Conservation (phyloP, 106 monocot genomes). For the Iris macrosiphon region DNA sequence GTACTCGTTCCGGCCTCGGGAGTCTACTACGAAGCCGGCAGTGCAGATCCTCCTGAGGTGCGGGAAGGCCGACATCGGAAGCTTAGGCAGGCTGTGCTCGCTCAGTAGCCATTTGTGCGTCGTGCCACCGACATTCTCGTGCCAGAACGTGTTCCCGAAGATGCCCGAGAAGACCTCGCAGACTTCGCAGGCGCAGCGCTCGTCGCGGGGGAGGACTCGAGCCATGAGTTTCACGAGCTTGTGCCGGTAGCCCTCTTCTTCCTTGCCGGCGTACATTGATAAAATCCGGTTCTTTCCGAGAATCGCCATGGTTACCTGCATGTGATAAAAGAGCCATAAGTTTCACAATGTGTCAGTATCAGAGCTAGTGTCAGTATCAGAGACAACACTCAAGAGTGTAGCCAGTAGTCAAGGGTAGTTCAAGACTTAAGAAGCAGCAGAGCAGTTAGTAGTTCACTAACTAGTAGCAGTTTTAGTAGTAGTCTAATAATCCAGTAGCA, state of each 20-base stretch:
- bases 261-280: conserved; percentile 7
- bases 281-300: conserved; percentile 21
- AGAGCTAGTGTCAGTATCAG: no score
- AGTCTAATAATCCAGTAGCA: no score
- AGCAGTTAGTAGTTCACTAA: no score
- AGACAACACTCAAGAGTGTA: no score
- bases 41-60: conserved; percentile 28
- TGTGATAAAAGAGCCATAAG: no score
- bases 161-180: conserved; percentile 33
- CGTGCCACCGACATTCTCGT: conserved; percentile 15
- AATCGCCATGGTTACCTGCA: conserved; percentile 26
- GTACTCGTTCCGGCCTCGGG: conserved; percentile 18
- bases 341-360: no score
- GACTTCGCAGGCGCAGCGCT: conserved; percentile 15
- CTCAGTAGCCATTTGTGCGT: conserved; percentile 24
- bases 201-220: conserved; percentile 12
- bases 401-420: no score
- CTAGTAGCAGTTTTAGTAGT: no score
- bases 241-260: conserved; percentile 16
- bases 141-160: conserved; percentile 33
- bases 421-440: no score
- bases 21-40: conserved; percentile 19
- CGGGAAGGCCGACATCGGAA: conserved; percentile 28
- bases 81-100: conserved; percentile 16
- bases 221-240: conserved; percentile 13